These are phyloP conservation scores for Rugonectria rugulosa DNA, from an alignment of 2,329 filamentous ascomycete genomes.

Conservation along the genomic window DNA sequence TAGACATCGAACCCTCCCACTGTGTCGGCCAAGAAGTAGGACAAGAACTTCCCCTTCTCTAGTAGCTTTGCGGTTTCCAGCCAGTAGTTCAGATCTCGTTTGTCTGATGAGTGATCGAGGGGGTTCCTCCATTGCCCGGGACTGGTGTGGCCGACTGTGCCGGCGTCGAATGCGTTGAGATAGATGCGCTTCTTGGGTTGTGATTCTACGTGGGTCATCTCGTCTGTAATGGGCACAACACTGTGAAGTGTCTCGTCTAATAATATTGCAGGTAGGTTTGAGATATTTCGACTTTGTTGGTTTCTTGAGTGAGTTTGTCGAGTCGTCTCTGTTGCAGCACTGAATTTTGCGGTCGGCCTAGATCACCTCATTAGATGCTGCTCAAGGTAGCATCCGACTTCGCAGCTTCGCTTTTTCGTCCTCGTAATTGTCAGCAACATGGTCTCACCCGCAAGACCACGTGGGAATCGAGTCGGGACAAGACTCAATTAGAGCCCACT, in stretches of 20 bases:
- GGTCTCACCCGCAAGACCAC: neutral
- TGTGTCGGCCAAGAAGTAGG: slow-evolving; percentile 59
- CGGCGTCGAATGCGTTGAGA: slow-evolving; percentile 24
- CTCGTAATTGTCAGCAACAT: neutral
- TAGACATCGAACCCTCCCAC: slow-evolving; percentile 50
- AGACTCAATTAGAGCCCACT: neutral
- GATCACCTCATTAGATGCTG: too few relatives aligned
- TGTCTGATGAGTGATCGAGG: slow-evolving; percentile 2
- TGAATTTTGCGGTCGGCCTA: too few relatives aligned
- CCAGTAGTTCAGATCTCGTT: slow-evolving; percentile 48
- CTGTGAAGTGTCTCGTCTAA: neutral
- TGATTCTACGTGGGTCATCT: neutral
- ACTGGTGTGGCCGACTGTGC: slow-evolving; percentile 23
- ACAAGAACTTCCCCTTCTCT: slow-evolving; percentile 54
- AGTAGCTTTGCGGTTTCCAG: slow-evolving; percentile 56
- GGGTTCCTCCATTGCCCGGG: slow-evolving; percentile 26
- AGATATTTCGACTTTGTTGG: too few relatives aligned
- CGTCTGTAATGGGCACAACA: neutral
- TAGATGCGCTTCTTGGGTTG: slow-evolving; percentile 21
- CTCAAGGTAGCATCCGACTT: too few relatives aligned
- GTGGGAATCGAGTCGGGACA: neutral
- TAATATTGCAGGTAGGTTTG: too few relatives aligned
- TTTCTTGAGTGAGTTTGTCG: too few relatives aligned
- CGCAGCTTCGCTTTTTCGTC: neutral
- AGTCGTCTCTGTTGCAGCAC: too few relatives aligned